Percentiles rank a stretch among this genome's conserved stretches.
Evolutionary conservation across 2,329 filamentous ascomycete genomes (phyloP).

Genomic region (Clonostachys rhizophaga): DNA sequence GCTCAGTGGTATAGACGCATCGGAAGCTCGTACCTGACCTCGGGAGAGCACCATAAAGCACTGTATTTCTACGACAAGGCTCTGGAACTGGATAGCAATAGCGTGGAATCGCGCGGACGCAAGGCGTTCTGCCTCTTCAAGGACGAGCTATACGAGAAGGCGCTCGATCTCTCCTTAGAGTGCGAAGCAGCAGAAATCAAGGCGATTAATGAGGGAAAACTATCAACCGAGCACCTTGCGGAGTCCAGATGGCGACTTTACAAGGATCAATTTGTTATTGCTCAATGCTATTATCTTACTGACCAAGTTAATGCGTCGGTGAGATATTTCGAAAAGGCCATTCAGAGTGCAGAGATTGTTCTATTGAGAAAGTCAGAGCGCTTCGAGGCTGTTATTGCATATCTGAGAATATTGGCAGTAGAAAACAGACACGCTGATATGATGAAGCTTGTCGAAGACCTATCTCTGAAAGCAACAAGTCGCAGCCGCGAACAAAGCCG

Average conservation of each 20-base stretch:
- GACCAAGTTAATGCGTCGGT: constrained; percentile 22
- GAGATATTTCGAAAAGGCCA: constrained; percentile 28
- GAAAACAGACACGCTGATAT: constrained; percentile 28
- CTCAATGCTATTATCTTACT: constrained; percentile 25
- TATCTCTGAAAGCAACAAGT: constrained; percentile 17
- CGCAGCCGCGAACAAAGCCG: constrained; percentile 14
- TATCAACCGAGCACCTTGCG: constrained; percentile 13
- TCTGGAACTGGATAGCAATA: constrained; percentile 26
- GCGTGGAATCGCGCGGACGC: constrained; percentile 29
- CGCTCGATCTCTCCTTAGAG: constrained; percentile 25
- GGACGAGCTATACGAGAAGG: constrained; percentile 25
- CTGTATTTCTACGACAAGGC: constrained; percentile 27
- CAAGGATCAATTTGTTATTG: constrained; percentile 31
- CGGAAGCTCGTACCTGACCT: constrained; percentile 31
- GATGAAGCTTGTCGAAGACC: constrained; percentile 23
- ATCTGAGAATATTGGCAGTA: constrained; percentile 26
- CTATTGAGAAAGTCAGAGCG: constrained; percentile 18
- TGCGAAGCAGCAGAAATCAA: constrained; percentile 27
- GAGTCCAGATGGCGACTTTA: constrained; percentile 31
- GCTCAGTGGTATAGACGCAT: constrained; percentile 31
- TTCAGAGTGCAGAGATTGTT: constrained; percentile 16
- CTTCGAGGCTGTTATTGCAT: constrained; percentile 29
- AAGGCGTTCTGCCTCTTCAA: constrained; percentile 31
- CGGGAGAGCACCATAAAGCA: constrained; percentile 25
- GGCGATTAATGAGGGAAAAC: constrained; percentile 14